Evolutionary conservation across 192 early-diverging fungal species (phyloP).

Genomic region (Obelidium mucronatum): DNA sequence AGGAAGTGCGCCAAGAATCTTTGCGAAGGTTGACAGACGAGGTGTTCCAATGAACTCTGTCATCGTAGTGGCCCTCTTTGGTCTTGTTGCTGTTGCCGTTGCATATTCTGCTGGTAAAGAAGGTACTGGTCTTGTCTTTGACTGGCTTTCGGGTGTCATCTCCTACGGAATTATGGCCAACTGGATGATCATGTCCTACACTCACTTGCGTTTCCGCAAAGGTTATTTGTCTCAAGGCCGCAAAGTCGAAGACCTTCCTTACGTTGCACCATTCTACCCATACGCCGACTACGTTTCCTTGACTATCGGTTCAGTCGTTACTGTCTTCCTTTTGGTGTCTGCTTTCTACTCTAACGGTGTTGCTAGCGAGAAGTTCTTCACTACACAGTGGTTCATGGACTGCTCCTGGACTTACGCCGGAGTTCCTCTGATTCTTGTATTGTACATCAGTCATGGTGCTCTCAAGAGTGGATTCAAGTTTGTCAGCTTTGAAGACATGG

Average conservation of each 20-base stretch:
- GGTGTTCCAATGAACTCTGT: slow-evolving; percentile 74
- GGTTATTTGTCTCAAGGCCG: slow-evolving; percentile 25
- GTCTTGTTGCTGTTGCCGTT: slow-evolving; percentile 29
- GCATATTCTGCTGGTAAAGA: slow-evolving; percentile 11
- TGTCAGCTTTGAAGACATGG: slow-evolving; percentile 22
- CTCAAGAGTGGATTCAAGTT: neutral
- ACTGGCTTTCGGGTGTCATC: slow-evolving; percentile 44
- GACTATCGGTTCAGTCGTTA: slow-evolving; percentile 15
- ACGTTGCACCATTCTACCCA: slow-evolving; percentile 34
- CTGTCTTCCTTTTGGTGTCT: slow-evolving; percentile 17
- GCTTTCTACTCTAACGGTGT: slow-evolving; percentile 24
- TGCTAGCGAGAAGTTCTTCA: neutral
- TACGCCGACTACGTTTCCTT: slow-evolving; percentile 29
- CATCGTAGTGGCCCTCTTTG: slow-evolving; percentile 59
- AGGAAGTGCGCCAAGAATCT: slow-evolving; percentile 68
- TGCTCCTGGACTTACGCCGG: slow-evolving; percentile 31
- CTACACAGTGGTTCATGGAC: slow-evolving; percentile 20
- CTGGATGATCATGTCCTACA: slow-evolving; percentile 32
- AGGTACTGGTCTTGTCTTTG: slow-evolving; percentile 51
- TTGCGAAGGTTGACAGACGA: slow-evolving; percentile 50
- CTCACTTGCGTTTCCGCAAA: slow-evolving; percentile 51
- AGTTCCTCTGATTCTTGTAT: slow-evolving; percentile 14
- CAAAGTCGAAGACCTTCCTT: slow-evolving; percentile 33
- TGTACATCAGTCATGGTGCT: slow-evolving; percentile 14
- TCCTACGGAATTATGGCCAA: slow-evolving; percentile 13